A percentile compares a stretch with the other conserved stretches of the same genome.
phyloP scores from a whole-genome alignment of 1,284 basidiomycete species.

The Ganoderma lingzhi region DNA sequence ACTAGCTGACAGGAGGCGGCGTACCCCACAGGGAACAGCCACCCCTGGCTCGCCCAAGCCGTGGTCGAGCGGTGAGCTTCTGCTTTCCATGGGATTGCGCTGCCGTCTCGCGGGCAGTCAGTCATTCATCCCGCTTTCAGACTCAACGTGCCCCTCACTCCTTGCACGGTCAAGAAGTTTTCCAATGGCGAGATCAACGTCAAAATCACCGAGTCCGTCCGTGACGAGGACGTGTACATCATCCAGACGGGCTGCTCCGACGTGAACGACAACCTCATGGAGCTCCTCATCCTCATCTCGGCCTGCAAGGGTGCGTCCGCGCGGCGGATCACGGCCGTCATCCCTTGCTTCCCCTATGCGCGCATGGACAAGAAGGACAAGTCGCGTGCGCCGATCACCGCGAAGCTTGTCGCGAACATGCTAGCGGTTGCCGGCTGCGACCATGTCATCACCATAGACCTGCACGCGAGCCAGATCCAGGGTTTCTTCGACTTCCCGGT shows the following conservation, averaged over 20 bases:
- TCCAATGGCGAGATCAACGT: slow-evolving; percentile 95
- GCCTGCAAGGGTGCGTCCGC: slow-evolving; percentile 99
- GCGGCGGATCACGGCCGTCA: slow-evolving; percentile 96
- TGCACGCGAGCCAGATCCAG: slow-evolving; percentile 98
- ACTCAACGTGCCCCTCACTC: slow-evolving; percentile 90
- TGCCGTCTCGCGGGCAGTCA: slow-evolving; percentile 39
- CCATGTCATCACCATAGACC: slow-evolving; percentile 99
- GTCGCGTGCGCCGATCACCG: slow-evolving; percentile 95
- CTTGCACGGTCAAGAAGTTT: slow-evolving; percentile 94
- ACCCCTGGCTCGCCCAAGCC: slow-evolving; percentile 94
- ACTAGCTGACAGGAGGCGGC: slow-evolving; percentile 24
- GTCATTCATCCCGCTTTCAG: slow-evolving; percentile 59
- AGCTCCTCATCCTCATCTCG: slow-evolving; percentile 89
- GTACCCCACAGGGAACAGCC: slow-evolving; percentile 85
- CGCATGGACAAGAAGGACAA: slow-evolving; percentile 99
- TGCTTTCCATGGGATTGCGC: slow-evolving; percentile 54
- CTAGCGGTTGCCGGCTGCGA: slow-evolving; percentile 96
- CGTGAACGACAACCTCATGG: slow-evolving; percentile 89
- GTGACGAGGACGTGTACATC: slow-evolving; percentile 98
- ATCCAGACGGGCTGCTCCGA: slow-evolving; percentile 86
- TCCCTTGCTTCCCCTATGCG: slow-evolving; percentile 97
- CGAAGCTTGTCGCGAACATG: slow-evolving; percentile 98
- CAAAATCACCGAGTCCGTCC: slow-evolving; percentile 93
- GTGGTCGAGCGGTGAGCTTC: slow-evolving; percentile 94
- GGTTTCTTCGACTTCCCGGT: slow-evolving; percentile 99